Evolutionary conservation across 441 rosid species (phyloP).

Genomic region (Bruguiera hainesii): DNA sequence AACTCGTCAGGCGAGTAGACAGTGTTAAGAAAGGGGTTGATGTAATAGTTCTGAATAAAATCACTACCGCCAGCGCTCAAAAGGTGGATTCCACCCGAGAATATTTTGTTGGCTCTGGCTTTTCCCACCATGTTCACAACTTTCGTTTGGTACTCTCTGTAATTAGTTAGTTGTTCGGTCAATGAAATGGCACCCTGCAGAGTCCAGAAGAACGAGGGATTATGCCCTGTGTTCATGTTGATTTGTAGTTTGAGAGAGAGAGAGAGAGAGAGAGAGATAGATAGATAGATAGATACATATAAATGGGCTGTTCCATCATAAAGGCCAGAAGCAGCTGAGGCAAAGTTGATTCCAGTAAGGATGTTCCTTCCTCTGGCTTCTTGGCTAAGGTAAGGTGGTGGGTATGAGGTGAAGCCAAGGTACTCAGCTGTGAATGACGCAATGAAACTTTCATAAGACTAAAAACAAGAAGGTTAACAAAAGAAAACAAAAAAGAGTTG

Average conservation of each 20-base stretch:
- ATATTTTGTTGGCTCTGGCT: slow-evolving; percentile 24
- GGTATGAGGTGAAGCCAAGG: slow-evolving; percentile 83
- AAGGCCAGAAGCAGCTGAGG: slow-evolving; percentile 88
- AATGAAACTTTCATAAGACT: neutral
- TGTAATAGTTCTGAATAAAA: slow-evolving; percentile 70
- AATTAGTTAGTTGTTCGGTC: slow-evolving; percentile 73
- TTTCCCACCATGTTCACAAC: slow-evolving; percentile 38
- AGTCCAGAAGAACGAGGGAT: slow-evolving; percentile 18
- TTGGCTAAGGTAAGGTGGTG: slow-evolving; percentile 74
- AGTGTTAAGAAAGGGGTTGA: slow-evolving; percentile 35
- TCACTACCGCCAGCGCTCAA: slow-evolving; percentile 61
- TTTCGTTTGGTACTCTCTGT: slow-evolving; percentile 65
- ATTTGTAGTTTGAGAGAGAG: neutral
- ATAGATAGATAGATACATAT: slow-evolving; percentile 42
- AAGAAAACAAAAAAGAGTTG: neutral
- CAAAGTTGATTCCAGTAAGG: slow-evolving; percentile 81
- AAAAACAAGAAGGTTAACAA: neutral
- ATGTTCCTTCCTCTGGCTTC: slow-evolving; percentile 55
- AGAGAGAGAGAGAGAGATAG: neutral
- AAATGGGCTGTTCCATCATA: slow-evolving; percentile 64
- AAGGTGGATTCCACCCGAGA: slow-evolving; percentile 70
- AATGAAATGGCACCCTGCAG: slow-evolving; percentile 67
- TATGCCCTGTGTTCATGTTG: neutral
- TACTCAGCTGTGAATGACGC: slow-evolving; percentile 61
- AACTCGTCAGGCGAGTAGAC: slow-evolving; percentile 56